A percentile compares a stretch with the other conserved stretches of the same genome.
phyloP scores from a whole-genome alignment of 768 basidiomycete genomes.

The Auriscalpium microsporum region DNA sequence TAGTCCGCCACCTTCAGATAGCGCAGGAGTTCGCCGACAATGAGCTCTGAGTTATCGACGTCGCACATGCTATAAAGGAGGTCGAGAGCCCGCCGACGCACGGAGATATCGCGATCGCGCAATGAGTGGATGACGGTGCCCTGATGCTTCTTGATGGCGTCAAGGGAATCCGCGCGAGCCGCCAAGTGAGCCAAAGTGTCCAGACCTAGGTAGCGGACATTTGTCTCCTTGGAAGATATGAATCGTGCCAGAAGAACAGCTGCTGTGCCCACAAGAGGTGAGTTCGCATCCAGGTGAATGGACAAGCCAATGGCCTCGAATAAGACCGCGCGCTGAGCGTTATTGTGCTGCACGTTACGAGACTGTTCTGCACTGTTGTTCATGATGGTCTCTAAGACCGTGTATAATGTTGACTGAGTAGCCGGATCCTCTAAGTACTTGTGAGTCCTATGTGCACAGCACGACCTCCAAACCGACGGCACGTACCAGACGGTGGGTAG shows the following conservation, averaged over 20 bases:
- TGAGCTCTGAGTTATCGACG: constrained; percentile 89
- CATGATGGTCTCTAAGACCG: constrained; percentile 85
- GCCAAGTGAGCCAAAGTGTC: constrained; percentile 99
- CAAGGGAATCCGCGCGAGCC: constrained; percentile 83
- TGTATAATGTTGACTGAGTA: constrained; percentile 64
- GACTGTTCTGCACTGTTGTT: constrained; percentile 85
- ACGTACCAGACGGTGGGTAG: constrained; percentile 86
- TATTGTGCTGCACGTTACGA: constrained; percentile 95
- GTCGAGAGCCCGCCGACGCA: constrained; percentile 88
- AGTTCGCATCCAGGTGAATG: constrained; percentile 90
- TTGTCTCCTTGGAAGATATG: constrained; percentile 97
- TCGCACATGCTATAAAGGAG: constrained; percentile 99
- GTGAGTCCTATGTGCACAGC: neutral
- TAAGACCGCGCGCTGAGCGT: constrained; percentile 95
- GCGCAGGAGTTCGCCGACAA: constrained; percentile 89
- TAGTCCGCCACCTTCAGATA: constrained; percentile 97
- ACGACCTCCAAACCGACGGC: neutral
- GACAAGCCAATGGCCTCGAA: constrained; percentile 97
- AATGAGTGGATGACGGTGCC: constrained; percentile 90
- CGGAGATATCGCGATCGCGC: constrained; percentile 95
- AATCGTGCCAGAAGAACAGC: constrained; percentile 90
- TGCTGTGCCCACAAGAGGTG: constrained; percentile 79
- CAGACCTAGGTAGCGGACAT: constrained; percentile 93
- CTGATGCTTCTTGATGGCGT: constrained; percentile 92
- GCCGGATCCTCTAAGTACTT: constrained; percentile 68